Evolutionary conservation across 352 stramenopile species (phyloP), one percentile per base, ranked within the genome.

Genomic region (Phytophthora ramorum): DNA sequence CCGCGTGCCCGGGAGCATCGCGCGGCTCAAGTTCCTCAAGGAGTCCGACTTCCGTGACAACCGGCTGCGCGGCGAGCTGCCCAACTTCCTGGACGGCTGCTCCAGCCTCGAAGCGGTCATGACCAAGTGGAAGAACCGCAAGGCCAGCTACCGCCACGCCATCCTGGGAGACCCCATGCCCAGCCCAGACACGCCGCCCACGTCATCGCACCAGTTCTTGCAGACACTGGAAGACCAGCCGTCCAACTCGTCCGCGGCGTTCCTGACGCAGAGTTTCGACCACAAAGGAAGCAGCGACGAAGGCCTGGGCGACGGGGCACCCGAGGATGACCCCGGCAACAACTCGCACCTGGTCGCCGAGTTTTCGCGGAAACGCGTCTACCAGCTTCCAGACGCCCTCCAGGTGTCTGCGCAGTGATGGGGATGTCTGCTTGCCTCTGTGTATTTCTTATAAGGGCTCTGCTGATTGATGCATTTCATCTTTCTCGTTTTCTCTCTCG

Each of bases 101-200:
- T 93, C 83, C 14, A 93, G 83, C 45, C 65, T 93, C 7, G 83
- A 91, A 35, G 83, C 83, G 17, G 85, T 93, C 17, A 84, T 93
- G 80, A 89, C 70, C 56, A 93, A 93, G 76, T 93, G 85, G 85
- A 93, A 92, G 68, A 87, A 85, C 53, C 83, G 85, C 30, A 92
- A 92, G 73, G 85, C 85, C 16, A 92, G 76, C 38, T 93, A 93
- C 66, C 78, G 77, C 20, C 78, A 93, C 70, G 73, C 78, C 17
- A 85, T 89, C 19, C 76, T 93, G 3, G 85, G 85, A 16, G 85
- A 93, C 37, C 83, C 85, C 2, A 76, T 93, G 47, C 79, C 79
- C 8, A 70, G 67, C 5, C 66, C 65, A 7, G 75, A 83, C 20
- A 75, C 59, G 3, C 63, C 63, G 4, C 63, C 64, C 16, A 68